Conservation (phyloP, 345 rosid species). For the Pugionium cornutum region DNA sequence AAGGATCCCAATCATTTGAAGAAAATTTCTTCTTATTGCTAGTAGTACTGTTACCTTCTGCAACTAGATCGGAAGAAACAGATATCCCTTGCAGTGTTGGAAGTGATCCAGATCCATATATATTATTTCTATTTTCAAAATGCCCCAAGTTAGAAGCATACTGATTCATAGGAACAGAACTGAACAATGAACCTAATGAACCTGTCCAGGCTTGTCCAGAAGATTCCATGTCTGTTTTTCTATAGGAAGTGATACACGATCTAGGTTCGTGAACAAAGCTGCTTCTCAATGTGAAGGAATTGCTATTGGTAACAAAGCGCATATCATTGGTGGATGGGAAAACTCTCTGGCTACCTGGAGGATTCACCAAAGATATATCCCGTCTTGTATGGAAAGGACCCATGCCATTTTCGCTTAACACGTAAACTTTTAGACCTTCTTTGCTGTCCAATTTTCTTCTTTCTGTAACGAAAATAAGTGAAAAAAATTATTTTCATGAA, state of each 20-base stretch:
- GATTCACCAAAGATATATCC: slow-evolving; percentile 38
- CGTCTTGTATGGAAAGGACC: slow-evolving; percentile 30
- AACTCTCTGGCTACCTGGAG: slow-evolving; percentile 36
- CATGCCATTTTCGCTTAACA: slow-evolving; percentile 14
- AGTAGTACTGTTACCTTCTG: slow-evolving; percentile 42
- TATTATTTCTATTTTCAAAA: slow-evolving; percentile 39
- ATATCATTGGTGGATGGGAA: slow-evolving; percentile 41
- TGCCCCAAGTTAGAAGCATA: slow-evolving; percentile 42
- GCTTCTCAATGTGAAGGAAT: slow-evolving; percentile 43
- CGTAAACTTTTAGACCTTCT: slow-evolving; percentile 17
- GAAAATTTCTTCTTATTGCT: slow-evolving; percentile 45
- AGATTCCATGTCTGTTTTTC: slow-evolving; percentile 34
- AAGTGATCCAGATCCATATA: slow-evolving; percentile 40
- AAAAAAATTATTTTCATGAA: slow-evolving; percentile 11
- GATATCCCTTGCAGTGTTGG: slow-evolving; percentile 42
- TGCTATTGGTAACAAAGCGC: slow-evolving; percentile 41
- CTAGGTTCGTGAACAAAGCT: slow-evolving; percentile 48
- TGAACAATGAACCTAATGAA: slow-evolving; percentile 40
- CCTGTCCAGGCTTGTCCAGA: slow-evolving; percentile 45
- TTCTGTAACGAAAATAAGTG: slow-evolving; percentile 31
- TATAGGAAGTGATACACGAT: slow-evolving; percentile 44
- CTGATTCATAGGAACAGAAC: slow-evolving; percentile 43
- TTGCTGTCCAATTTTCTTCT: slow-evolving; percentile 15
- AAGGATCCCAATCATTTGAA: slow-evolving; percentile 84
- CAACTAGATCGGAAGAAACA: slow-evolving; percentile 45